phyloP scores from a whole-genome alignment of 352 stramenopile genomes.

The Peronospora destructor region DNA sequence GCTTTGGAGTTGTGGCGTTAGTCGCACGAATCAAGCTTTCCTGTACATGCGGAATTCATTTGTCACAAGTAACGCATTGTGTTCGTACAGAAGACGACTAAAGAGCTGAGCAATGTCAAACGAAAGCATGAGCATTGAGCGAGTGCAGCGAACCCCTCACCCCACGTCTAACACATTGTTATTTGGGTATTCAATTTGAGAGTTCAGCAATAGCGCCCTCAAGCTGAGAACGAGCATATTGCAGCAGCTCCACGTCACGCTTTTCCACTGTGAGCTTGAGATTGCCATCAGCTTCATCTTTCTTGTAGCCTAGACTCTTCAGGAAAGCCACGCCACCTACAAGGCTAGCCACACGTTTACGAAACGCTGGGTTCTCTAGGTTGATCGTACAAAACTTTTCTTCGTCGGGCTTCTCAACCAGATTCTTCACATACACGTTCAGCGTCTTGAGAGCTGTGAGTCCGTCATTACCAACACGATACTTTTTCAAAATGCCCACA shows the following conservation, averaged over 20 bases:
- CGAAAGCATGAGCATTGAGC: constrained; percentile 5
- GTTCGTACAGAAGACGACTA: neutral
- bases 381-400: constrained; percentile 90
- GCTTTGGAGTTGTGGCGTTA: neutral
- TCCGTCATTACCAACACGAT: constrained; percentile 76
- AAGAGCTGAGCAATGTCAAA: neutral
- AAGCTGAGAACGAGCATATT: constrained; percentile 50
- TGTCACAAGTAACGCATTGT: neutral
- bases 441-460: constrained; percentile 79
- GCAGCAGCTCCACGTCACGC: constrained; percentile 52
- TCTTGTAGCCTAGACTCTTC: constrained; percentile 85
- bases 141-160: neutral
- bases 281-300: constrained; percentile 61
- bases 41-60: constrained; percentile 1
- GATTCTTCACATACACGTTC: constrained; percentile 83
- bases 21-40: too few species aligned
- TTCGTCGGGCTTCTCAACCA: constrained; percentile 81
- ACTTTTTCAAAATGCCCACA: constrained; percentile 78
- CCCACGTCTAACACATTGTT: constrained; percentile 30
- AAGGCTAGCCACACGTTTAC: constrained; percentile 80
- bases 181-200: constrained; percentile 31
- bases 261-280: constrained; percentile 60
- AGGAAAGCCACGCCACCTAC: constrained; percentile 81
- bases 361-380: constrained; percentile 86
- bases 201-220: constrained; percentile 61